These are phyloP conservation scores for Xanthoconium separans DNA, from an alignment of 1,284 basidiomycete genomes.

Conservation along the genomic window DNA sequence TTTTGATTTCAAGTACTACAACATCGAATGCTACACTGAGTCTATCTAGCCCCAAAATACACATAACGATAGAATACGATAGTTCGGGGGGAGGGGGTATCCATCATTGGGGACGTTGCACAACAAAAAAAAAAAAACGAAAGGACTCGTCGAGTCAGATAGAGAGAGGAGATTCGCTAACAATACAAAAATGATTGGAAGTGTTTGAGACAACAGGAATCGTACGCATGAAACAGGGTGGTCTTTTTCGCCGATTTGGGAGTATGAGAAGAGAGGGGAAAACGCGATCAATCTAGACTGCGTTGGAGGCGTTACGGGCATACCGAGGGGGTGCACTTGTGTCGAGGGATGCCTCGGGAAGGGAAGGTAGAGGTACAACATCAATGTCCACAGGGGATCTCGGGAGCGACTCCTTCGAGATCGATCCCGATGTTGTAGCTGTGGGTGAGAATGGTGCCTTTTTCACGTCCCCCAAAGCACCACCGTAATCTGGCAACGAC, in stretches of 20 bases:
- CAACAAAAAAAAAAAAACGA: not conserved
- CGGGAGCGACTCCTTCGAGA: constrained; percentile 30
- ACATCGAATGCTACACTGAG: constrained; percentile 18
- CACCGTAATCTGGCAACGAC: constrained; percentile 38
- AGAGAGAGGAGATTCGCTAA: constrained; percentile 14
- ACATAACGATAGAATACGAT: constrained; percentile 27
- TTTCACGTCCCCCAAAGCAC: constrained; percentile 34
- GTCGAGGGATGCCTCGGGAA: constrained; percentile 17
- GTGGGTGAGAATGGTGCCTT: constrained; percentile 26
- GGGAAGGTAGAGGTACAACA: constrained; percentile 13
- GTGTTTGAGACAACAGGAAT: not conserved
- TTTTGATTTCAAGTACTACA: not conserved
- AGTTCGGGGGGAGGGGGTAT: constrained; percentile 16
- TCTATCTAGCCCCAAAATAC: constrained; percentile 18
- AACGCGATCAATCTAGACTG: constrained; percentile 11
- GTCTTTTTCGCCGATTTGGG: not conserved
- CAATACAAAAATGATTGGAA: constrained; percentile 24
- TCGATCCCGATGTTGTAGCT: constrained; percentile 19
- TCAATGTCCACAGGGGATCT: constrained; percentile 21
- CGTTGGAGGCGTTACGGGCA: constrained; percentile 4
- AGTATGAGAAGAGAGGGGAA: not conserved
- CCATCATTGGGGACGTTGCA: not conserved
- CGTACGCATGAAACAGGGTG: not conserved
- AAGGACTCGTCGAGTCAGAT: not conserved
- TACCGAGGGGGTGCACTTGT: constrained; percentile 23